These are phyloP conservation scores for Debaryomyces fabryi DNA, from an alignment of 1,139 yeast species.

Conservation along the genomic window DNA sequence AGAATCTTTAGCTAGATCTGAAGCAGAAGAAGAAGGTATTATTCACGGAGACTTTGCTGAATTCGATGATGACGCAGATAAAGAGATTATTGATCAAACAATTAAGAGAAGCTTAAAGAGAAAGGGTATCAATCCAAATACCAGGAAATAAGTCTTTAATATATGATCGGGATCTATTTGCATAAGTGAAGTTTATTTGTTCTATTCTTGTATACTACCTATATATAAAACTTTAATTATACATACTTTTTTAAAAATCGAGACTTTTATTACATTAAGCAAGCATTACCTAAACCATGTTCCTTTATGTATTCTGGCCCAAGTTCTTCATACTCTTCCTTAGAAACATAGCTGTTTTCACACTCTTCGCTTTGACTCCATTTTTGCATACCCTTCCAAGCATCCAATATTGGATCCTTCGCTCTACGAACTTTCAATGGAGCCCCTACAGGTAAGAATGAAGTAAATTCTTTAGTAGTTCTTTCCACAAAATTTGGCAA, in stretches of 20 bases:
- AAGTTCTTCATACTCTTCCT: slow-evolving; percentile 78
- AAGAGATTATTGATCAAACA: slow-evolving; percentile 70
- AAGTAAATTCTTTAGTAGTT: slow-evolving; percentile 63
- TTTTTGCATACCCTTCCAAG: slow-evolving; percentile 94
- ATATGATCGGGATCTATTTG: slow-evolving; percentile 4
- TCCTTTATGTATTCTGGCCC: slow-evolving; percentile 91
- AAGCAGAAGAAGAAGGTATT: slow-evolving; percentile 77
- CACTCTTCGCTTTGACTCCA: slow-evolving; percentile 63
- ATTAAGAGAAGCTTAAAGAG: slow-evolving; percentile 72
- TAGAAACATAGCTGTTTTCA: slow-evolving; percentile 56
- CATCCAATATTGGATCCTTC: slow-evolving; percentile 67
- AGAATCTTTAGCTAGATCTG: slow-evolving; percentile 78
- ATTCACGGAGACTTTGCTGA: slow-evolving; percentile 84
- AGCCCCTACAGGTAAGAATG: slow-evolving; percentile 70
- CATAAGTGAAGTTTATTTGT: slow-evolving; percentile 8
- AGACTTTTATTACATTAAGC: slow-evolving; percentile 24
- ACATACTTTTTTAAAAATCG: slow-evolving; percentile 1
- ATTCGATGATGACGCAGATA: slow-evolving; percentile 78
- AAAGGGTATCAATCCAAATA: slow-evolving; percentile 76
- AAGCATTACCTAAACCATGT: slow-evolving; percentile 75
- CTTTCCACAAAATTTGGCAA: slow-evolving; percentile 70
- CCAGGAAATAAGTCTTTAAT: slow-evolving; percentile 13
- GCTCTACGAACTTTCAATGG: slow-evolving; percentile 67
- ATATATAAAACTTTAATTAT: slow-evolving; percentile 7
- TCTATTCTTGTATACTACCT: slow-evolving; percentile 15